Evolutionary conservation across 257 asterid species (phyloP).

Genomic region (Leonotis leonurus): DNA sequence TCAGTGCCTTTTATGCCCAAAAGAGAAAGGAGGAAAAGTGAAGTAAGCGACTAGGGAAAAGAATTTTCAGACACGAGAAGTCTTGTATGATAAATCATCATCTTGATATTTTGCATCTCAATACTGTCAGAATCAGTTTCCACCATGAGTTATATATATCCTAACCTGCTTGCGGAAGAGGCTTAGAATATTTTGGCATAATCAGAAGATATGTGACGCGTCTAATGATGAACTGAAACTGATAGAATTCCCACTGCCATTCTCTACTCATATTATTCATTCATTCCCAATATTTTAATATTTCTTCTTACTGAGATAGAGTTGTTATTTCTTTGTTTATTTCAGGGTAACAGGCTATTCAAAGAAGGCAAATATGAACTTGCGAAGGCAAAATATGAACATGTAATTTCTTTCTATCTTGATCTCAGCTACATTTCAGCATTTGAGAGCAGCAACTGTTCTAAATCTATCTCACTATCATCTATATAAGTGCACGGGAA

Average conservation of each 20-base stretch:
- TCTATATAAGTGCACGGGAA: too few relatives aligned
- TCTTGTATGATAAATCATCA: background rate
- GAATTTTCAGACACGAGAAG: too few relatives aligned
- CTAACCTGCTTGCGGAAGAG: background rate
- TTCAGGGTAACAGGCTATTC: conserved; percentile 98
- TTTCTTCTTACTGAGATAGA: conserved; percentile 13
- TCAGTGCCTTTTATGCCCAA: background rate
- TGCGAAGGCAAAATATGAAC: conserved; percentile 96
- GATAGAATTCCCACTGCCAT: too few relatives aligned
- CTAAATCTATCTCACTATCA: background rate
- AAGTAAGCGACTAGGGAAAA: background rate
- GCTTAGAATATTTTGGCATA: background rate
- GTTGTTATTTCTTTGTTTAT: conserved; percentile 18
- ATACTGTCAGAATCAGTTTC: background rate
- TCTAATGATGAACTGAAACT: background rate
- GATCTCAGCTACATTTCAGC: conserved; percentile 8
- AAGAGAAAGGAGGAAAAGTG: background rate
- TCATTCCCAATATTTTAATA: too few relatives aligned
- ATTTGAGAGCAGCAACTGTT: background rate
- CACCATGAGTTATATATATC: background rate
- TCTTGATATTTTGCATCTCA: background rate
- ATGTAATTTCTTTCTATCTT: conserved; percentile 30
- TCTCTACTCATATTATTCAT: background rate
- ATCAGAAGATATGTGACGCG: background rate
- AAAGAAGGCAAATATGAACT: conserved; percentile 91